These are phyloP conservation scores for Dicorynia guianensis DNA, from an alignment of 306 rosid species.

Conservation along the genomic window DNA sequence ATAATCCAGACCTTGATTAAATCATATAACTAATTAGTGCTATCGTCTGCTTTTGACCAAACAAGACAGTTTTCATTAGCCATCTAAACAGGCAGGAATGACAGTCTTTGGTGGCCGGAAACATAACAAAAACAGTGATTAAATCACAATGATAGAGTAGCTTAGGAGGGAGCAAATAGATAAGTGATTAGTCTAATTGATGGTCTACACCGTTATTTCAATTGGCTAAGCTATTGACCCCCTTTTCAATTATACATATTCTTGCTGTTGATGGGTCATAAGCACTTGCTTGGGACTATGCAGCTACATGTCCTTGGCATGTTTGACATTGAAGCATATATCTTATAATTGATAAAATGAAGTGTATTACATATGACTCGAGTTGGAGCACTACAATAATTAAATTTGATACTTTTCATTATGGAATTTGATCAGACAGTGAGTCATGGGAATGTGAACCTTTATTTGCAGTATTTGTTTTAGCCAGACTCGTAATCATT, in stretches of 20 bases:
- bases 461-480: background rate
- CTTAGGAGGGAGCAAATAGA: slow-evolving; percentile 20
- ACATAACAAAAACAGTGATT: slow-evolving; percentile 8
- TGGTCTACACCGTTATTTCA: background rate
- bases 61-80: slow-evolving; percentile 2
- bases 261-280: background rate
- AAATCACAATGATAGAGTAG: slow-evolving; percentile 2
- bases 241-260: background rate
- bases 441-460: background rate
- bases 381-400: background rate
- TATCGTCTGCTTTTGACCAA: slow-evolving; percentile 28
- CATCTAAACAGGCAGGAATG: slow-evolving; percentile 23
- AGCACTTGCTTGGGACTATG: background rate
- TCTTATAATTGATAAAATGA: too few relatives aligned
- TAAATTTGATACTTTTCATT: background rate
- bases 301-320: background rate
- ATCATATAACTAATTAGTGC: slow-evolving; percentile 14
- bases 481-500: background rate
- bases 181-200: slow-evolving; percentile 15
- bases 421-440: background rate
- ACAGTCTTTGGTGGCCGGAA: slow-evolving; percentile 19
- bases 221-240: slow-evolving; percentile 6
- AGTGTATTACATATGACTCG: background rate
- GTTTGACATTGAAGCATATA: too few relatives aligned
- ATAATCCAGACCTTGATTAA: slow-evolving; percentile 18